Conservation (phyloP, 345 rosid species). For the Eucalyptus leucophloia region DNA sequence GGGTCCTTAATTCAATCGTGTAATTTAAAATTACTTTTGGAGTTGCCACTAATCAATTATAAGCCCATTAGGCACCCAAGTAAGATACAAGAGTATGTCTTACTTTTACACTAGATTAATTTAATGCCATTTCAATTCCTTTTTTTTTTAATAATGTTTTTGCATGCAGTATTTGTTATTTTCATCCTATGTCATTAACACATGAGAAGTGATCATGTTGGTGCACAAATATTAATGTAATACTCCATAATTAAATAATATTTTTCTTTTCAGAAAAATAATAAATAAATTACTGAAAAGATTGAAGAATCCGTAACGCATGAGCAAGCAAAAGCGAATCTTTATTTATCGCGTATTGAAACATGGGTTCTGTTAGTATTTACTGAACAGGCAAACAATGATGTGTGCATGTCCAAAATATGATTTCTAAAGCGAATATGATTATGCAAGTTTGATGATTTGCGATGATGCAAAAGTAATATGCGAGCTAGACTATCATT, state of each 20-base stretch:
- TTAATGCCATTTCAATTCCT: background rate
- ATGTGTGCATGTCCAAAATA: background rate
- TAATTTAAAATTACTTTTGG: too few species aligned
- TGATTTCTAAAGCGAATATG: background rate
- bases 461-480: background rate
- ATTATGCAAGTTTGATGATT: background rate
- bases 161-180: background rate
- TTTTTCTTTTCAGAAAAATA: too few species aligned
- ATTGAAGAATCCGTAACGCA: background rate
- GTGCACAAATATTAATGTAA: too few species aligned
- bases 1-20: too few species aligned
- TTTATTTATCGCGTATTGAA: too few species aligned
- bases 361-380: background rate
- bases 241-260: background rate
- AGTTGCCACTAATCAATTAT: background rate
- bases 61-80: background rate
- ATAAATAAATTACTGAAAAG: background rate
- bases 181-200: background rate
- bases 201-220: too few species aligned
- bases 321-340: background rate
- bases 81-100: background rate
- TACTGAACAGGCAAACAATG: background rate
- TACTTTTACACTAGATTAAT: background rate
- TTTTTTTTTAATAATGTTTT: too few species aligned
- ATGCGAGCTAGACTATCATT: background rate